Evolutionary conservation across 2,329 filamentous ascomycete genomes (phyloP).

Genomic region (Cladophialophora exuberans): DNA sequence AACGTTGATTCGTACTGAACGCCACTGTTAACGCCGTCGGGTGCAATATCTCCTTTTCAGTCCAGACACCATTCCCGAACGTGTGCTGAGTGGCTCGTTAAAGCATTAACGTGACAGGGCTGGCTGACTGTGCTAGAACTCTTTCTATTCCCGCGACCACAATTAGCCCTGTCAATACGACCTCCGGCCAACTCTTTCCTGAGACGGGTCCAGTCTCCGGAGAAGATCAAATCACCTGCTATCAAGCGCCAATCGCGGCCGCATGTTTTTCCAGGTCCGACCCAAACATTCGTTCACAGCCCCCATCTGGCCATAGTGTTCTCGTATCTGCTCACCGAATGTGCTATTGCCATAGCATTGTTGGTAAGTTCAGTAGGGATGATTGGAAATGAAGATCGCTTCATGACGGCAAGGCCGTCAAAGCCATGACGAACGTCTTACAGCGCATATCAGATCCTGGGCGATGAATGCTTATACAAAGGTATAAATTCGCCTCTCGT

Average conservation of each 20-base stretch:
- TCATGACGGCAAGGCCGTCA: slow-evolving; percentile 3
- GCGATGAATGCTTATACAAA: too few species aligned
- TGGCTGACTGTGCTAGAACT: slow-evolving; percentile 5
- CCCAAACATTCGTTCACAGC: slow-evolving; percentile 8
- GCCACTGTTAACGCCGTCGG: neutral
- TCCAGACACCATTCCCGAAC: neutral
- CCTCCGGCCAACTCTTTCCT: neutral
- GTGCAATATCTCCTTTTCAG: slow-evolving; percentile 3
- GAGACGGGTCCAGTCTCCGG: neutral
- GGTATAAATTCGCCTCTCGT: slow-evolving; percentile 11
- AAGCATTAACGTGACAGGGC: neutral
- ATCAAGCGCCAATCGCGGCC: neutral
- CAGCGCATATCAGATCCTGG: neutral
- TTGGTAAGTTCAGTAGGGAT: neutral
- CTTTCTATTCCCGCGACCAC: neutral
- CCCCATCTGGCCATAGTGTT: neutral
- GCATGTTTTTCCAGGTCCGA: slow-evolving; percentile 15
- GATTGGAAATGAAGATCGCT: neutral
- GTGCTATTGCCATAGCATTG: neutral
- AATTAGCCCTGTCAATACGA: neutral
- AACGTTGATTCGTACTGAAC: neutral
- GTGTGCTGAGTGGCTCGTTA: neutral
- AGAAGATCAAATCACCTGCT: neutral
- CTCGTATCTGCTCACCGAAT: neutral
- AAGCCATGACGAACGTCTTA: neutral